Base-by-base conservation (phyloP, 2,329 filamentous ascomycete genomes). In the Canariomyces notabilis region DNA sequence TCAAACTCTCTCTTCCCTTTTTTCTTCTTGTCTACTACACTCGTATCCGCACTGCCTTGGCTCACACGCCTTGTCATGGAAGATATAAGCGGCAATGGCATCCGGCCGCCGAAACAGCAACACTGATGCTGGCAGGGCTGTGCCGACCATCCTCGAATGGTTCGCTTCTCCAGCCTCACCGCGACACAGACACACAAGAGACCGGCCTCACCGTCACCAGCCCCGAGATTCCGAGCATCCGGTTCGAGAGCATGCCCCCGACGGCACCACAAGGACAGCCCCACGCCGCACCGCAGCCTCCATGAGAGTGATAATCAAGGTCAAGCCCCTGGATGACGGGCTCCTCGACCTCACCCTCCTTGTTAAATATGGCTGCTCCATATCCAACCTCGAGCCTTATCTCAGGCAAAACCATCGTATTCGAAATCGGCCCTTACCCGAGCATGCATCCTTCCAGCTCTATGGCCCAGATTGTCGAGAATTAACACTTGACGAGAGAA, bases 241-340 rank as follows among this genome's bases (percentile, higher is more conserved):
- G n/a, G n/a, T n/a, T n/a, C n/a, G n/a, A n/a, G n/a, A n/a, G n/a
- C n/a, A n/a, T n/a, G n/a, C n/a, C n/a, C n/a, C n/a, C n/a, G n/a
- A n/a, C n/a, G n/a, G n/a, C n/a, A n/a, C n/a, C n/a, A n/a, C n/a
- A n/a, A n/a, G n/a, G n/a, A n/a, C n/a, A n/a, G n/a, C n/a, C n/a
- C n/a, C n/a, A n/a, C n/a, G n/a, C n/a, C n/a, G n/a, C n/a, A n/a
- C n/a, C n/a, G n/a, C n/a, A n/a, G n/a, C n/a, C 36, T 16, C 37
- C 20, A 8, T n/a, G n/a, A 18, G 20, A 16, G 34, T 55, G 44
- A 37, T 39, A 26, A 31, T 55, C 23, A 42, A 47, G 22, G 34
- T 57, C 15, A 42, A 37, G 38, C 40, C 47, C 33, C 48, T 56
- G 33, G 55, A 58, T 35, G 32, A 39, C 23, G 38, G 44, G 3